phyloP scores from a whole-genome alignment of 139 green algal species.

The Spirogloea muscicola region DNA sequence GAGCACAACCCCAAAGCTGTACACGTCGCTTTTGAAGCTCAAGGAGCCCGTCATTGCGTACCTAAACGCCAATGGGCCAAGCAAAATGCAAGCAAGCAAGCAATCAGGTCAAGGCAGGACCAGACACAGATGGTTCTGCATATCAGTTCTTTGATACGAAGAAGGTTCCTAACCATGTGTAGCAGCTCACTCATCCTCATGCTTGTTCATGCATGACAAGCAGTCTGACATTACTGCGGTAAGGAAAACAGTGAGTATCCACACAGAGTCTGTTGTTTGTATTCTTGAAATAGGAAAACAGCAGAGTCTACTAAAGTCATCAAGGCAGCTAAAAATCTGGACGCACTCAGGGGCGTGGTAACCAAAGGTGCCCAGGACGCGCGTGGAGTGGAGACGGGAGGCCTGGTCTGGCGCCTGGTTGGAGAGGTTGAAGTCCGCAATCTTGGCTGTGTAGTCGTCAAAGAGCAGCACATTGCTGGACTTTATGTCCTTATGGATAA shows the following conservation, averaged over 20 bases:
- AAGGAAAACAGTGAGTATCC: no score
- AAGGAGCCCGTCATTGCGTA: slow-evolving; percentile 41
- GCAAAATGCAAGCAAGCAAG: neutral
- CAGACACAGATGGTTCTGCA: no score
- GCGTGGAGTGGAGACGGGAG: slow-evolving; percentile 37
- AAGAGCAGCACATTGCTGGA: slow-evolving; percentile 40
- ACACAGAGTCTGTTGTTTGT: neutral
- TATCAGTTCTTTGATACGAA: neutral
- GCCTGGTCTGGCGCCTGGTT: slow-evolving; percentile 42
- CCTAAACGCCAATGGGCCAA: neutral
- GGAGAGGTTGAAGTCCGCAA: slow-evolving; percentile 37
- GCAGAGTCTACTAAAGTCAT: neutral
- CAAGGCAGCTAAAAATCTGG: neutral
- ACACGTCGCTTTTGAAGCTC: slow-evolving; percentile 43
- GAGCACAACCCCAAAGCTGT: slow-evolving; percentile 47
- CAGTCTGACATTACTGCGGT: no score
- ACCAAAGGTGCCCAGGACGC: slow-evolving; percentile 45
- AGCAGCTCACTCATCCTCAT: neutral
- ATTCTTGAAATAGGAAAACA: neutral
- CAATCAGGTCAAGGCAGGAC: neutral
- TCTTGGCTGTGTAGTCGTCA: slow-evolving; percentile 38
- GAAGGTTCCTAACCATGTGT: neutral
- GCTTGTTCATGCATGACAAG: no score
- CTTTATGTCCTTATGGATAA: slow-evolving; percentile 43
- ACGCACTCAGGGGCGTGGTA: slow-evolving; percentile 43